These are phyloP conservation scores for Furcasterigmium sp. DNA, from an alignment of 2,329 filamentous ascomycete species.

Conservation along the genomic window DNA sequence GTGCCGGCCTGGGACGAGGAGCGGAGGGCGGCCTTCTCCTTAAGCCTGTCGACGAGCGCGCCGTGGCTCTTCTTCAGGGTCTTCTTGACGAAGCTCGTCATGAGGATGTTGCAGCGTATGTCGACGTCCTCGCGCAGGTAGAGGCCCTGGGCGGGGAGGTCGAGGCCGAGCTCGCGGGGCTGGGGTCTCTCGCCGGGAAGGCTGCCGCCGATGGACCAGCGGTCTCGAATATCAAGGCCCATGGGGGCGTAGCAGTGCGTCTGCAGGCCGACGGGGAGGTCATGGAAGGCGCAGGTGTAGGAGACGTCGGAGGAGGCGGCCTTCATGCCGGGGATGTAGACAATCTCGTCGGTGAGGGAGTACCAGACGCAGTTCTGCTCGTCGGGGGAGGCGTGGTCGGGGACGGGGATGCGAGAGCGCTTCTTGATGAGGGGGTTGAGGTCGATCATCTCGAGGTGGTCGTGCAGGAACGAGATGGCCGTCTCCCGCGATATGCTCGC, in stretches of 20 bases:
- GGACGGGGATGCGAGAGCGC: constrained; percentile 62
- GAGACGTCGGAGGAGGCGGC: constrained; percentile 61
- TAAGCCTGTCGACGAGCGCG: constrained; percentile 65
- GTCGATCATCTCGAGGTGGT: constrained; percentile 80
- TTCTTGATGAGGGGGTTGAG: constrained; percentile 78
- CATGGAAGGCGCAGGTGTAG: constrained; percentile 77
- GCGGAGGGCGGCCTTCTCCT: constrained; percentile 3
- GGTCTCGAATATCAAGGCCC: constrained; percentile 71
- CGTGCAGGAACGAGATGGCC: constrained; percentile 71
- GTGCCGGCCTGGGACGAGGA: neutral
- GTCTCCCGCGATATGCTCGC: constrained; percentile 59
- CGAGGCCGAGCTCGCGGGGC: constrained; percentile 60
- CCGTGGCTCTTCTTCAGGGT: constrained; percentile 74
- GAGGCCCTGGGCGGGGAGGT: constrained; percentile 61
- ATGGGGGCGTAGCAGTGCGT: constrained; percentile 82
- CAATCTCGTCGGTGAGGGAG: constrained; percentile 69
- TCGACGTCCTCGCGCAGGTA: constrained; percentile 84
- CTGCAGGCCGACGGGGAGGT: constrained; percentile 64
- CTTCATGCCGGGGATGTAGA: constrained; percentile 62
- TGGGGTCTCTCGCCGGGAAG: constrained; percentile 65
- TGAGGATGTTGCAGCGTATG: constrained; percentile 72
- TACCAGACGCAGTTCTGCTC: constrained; percentile 75
- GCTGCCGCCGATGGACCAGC: constrained; percentile 71
- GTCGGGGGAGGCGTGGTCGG: constrained; percentile 60
- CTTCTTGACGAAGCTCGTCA: constrained; percentile 74